Base-by-base conservation (phyloP, 148 eudicot genomes). In the Amaranthus hypochondriacus region DNA sequence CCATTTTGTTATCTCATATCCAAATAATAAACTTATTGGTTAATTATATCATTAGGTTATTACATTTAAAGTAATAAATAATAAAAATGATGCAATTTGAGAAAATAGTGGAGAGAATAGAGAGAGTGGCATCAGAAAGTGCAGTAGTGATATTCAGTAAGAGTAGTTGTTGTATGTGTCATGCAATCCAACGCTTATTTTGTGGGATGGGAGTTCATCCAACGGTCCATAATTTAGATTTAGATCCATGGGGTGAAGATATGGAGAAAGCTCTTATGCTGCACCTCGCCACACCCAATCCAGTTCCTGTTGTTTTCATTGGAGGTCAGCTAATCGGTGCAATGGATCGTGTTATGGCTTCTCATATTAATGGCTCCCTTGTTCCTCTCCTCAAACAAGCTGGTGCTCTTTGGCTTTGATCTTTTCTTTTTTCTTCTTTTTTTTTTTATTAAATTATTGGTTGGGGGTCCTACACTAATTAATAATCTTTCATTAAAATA, bases 341-440 rank as follows among this genome's bases (percentile, higher is more conserved):
- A 7, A 87, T 84, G 87, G 94, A 89, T 57, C 80, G 88, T 28
- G 89, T 89, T 64, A 86, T 89, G 91, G 94, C 87, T 2, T 79
- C 91, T 52, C 94, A 87, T 39, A 89, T 89, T 48, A 89, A 80
- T 65, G 94, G 91, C 61, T 78, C 89, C 4, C 89, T 89, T 49
- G 88, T 87, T 4, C 94, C 91, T 0, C 88, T 89, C n/a, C 89
- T 89, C 76, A 89, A 89, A 66, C 81, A 89, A 73, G 94, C 94
- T 39, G 89, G 89, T 11, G 89, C 89, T 3, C 86, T 86, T 48
- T 86, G 89, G 89, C 89, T 86, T 48, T 84, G 44, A 48, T 28
- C 21, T 21, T 15, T 43, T 48, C 14, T 44, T 8, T 15, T 13
- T 5, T 28, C 5, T 9, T 61, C 0, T 4, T 7, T 18, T n/a